Conservation (phyloP, 257 asterid genomes). For the Primulina eburnea region DNA sequence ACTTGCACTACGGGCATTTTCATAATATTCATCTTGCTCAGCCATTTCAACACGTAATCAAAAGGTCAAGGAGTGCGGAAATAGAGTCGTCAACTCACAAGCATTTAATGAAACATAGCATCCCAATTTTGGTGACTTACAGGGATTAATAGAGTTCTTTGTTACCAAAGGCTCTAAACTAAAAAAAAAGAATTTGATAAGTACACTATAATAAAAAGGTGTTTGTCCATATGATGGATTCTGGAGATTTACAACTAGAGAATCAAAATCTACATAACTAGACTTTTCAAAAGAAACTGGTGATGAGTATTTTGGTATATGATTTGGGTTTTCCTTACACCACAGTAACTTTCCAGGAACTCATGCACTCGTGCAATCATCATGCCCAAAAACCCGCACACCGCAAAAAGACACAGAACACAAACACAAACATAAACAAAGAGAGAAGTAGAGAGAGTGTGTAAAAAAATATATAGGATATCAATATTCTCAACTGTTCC, state of each 20-base stretch:
- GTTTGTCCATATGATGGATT: constrained; percentile 1
- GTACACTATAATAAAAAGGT: background rate
- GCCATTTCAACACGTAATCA: constrained; percentile 43
- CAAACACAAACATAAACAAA: no score
- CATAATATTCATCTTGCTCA: constrained; percentile 65
- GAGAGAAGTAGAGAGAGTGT: no score
- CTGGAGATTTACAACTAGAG: background rate
- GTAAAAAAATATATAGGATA: constrained; percentile 52
- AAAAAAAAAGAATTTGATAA: background rate
- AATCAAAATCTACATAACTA: background rate
- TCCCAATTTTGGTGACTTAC: background rate
- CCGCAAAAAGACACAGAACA: no score
- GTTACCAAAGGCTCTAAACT: constrained; percentile 1
- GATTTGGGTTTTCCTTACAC: background rate
- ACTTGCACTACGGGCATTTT: constrained; percentile 45
- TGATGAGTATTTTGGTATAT: background rate
- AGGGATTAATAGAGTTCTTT: background rate
- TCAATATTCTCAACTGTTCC: constrained; percentile 82
- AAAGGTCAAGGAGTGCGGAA: constrained; percentile 40
- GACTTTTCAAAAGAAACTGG: background rate
- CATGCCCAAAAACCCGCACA: no score
- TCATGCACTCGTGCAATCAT: background rate
- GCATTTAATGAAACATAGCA: background rate
- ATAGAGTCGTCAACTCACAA: background rate
- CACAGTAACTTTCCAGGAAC: background rate